Evolutionary conservation across 2,329 filamentous ascomycete species (phyloP).

Genomic region (Sporothrix globosa): DNA sequence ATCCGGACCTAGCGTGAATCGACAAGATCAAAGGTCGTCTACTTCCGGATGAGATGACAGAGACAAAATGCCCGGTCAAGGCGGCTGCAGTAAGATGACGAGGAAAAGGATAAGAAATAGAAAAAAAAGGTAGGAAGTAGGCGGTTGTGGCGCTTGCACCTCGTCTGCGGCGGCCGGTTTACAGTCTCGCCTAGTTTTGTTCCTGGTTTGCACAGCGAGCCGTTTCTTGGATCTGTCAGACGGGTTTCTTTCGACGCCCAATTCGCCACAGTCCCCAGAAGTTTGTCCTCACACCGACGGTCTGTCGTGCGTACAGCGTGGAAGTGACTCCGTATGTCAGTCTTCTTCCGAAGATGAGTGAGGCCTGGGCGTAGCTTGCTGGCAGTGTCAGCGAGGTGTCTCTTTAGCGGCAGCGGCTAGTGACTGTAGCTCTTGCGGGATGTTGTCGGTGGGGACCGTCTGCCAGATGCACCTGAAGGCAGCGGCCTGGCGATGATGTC

Average conservation of each 20-base stretch:
- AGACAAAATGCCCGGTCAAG: neutral
- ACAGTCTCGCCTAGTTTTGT: neutral
- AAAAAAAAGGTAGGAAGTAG: neutral
- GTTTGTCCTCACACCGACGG: neutral
- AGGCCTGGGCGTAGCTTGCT: conserved; percentile 8
- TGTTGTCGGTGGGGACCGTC: conserved; percentile 20
- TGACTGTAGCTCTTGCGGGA: conserved; percentile 2
- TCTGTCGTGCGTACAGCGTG: neutral
- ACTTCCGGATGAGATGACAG: neutral
- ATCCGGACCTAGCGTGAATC: conserved; percentile 13
- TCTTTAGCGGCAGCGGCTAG: conserved; percentile 26
- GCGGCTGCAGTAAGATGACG: neutral
- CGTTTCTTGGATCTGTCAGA: conserved; percentile 19
- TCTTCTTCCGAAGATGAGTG: conserved; percentile 21
- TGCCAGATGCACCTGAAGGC: conserved; percentile 15
- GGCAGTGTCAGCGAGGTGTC: conserved; percentile 18
- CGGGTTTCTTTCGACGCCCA: neutral
- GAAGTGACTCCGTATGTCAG: neutral
- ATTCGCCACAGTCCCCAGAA: neutral
- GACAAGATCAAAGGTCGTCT: neutral
- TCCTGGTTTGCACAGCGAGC: neutral
- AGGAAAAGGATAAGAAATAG: neutral
- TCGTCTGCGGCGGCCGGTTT: neutral
- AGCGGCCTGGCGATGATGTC: neutral
- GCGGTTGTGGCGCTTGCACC: neutral